Conservation (phyloP, 2,329 filamentous ascomycete species). For the Sarocladiaceae sp. region DNA sequence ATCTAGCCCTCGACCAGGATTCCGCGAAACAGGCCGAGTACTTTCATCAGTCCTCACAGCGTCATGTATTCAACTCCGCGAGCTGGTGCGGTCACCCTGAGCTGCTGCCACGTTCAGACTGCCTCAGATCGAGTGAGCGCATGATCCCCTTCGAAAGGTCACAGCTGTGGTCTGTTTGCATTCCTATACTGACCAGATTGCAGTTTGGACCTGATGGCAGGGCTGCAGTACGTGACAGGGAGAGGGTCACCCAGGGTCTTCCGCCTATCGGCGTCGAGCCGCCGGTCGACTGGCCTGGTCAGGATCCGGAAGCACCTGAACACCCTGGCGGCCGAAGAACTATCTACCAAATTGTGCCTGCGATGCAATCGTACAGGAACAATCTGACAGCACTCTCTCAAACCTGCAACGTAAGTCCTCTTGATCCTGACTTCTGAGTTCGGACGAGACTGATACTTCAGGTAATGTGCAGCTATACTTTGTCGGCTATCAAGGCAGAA, state of each 20-base stretch:
- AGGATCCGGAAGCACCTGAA: conserved; percentile 18
- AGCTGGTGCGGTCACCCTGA: conserved; percentile 24
- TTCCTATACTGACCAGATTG: conserved; percentile 1
- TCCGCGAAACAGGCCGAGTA: conserved; percentile 1
- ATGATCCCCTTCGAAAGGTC: too few species aligned
- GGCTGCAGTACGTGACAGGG: conserved; percentile 29
- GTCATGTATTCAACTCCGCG: not conserved
- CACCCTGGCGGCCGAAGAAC: conserved; percentile 14
- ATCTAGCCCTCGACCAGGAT: too few species aligned
- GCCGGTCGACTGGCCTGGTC: conserved; percentile 24
- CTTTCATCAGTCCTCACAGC: not conserved
- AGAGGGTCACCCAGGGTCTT: conserved; percentile 23
- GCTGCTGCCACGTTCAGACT: conserved; percentile 32
- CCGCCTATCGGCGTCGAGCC: conserved; percentile 18
- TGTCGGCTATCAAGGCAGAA: conserved; percentile 50
- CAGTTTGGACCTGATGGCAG: conserved; percentile 34
- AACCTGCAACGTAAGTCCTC: conserved; percentile 43
- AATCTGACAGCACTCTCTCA: conserved; percentile 58
- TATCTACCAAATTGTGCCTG: conserved; percentile 25
- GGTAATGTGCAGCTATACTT: conserved; percentile 49
- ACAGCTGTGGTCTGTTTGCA: not conserved
- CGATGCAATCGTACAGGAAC: conserved; percentile 39
- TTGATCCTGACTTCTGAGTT: not conserved
- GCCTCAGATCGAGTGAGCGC: conserved; percentile 30
- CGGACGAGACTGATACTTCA: not conserved